These are phyloP conservation scores for Tetrahymena borealis DNA, from an alignment of 73 alveolate species.

Conservation along the genomic window DNA sequence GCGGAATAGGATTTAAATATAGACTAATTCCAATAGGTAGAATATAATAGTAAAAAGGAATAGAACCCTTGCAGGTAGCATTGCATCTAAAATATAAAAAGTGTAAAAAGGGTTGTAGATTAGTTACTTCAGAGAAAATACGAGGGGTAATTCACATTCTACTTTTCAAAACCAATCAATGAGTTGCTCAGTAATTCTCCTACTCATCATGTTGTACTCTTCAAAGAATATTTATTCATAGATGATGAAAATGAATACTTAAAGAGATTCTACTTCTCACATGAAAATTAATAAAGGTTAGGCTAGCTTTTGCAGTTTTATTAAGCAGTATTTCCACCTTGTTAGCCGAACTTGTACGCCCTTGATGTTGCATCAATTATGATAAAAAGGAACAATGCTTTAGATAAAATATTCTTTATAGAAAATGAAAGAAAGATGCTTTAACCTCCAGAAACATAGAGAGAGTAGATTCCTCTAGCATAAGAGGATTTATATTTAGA, in stretches of 20 bases:
- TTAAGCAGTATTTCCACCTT: background rate
- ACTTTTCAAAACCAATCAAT: constrained; percentile 33
- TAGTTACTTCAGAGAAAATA: background rate
- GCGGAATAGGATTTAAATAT: background rate
- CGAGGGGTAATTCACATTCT: constrained; percentile 9
- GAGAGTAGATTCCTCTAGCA: too few species aligned
- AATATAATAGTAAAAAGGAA: background rate
- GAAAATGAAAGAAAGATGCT: too few species aligned
- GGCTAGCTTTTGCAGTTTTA: constrained; percentile 1
- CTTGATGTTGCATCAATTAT: too few species aligned
- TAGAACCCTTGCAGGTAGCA: background rate
- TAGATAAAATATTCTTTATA: too few species aligned
- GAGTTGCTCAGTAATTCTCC: constrained; percentile 30
- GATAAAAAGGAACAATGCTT: too few species aligned
- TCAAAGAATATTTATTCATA: constrained; percentile 13
- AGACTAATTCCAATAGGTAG: background rate
- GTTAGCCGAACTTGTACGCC: background rate
- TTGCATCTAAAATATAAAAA: background rate
- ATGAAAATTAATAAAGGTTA: background rate
- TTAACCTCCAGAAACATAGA: too few species aligned
- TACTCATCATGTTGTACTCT: constrained; percentile 32
- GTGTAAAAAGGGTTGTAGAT: background rate
- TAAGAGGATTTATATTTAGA: too few species aligned
- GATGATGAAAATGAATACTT: constrained; percentile 30
- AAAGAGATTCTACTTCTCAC: constrained; percentile 17